These are phyloP conservation scores for Diospyros lotus DNA, from an alignment of 148 eudicot species.

Conservation along the genomic window DNA sequence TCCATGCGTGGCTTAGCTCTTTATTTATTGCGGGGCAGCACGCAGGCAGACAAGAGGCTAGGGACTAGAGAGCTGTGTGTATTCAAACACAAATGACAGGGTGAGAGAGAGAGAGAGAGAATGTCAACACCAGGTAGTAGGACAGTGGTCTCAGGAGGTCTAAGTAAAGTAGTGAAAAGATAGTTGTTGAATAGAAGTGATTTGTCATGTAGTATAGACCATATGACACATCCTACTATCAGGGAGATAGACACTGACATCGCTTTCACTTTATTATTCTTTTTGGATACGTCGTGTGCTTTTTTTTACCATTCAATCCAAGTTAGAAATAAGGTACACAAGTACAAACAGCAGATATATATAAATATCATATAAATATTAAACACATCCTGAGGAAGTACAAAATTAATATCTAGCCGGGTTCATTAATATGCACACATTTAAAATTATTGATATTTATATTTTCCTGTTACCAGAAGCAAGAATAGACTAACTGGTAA, in stretches of 20 bases:
- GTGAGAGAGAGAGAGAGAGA: conserved; percentile 5
- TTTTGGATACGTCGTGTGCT: no score
- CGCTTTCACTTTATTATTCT: no score
- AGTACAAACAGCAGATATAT: neutral
- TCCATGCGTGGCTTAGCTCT: no score
- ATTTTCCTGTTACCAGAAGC: neutral
- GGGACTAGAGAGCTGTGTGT: conserved; percentile 6
- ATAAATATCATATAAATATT: neutral
- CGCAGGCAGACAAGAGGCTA: conserved; percentile 12
- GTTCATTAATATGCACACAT: no score
- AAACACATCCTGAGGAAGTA: neutral
- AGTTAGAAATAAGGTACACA: neutral
- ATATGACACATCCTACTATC: neutral
- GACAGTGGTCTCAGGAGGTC: neutral
- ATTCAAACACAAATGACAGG: no score
- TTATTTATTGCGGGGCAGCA: no score
- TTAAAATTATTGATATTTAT: neutral
- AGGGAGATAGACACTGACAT: neutral
- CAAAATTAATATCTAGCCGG: no score
- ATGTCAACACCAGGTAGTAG: neutral
- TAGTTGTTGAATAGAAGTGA: conserved; percentile 11
- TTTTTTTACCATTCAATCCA: no score
- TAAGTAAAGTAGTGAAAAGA: conserved; percentile 9
- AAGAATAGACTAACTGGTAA: neutral
- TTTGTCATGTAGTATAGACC: conserved; percentile 6